These are phyloP conservation scores for Alopecurus myosuroides DNA, from an alignment of 176 grass and related monocot genomes.

Conservation along the genomic window DNA sequence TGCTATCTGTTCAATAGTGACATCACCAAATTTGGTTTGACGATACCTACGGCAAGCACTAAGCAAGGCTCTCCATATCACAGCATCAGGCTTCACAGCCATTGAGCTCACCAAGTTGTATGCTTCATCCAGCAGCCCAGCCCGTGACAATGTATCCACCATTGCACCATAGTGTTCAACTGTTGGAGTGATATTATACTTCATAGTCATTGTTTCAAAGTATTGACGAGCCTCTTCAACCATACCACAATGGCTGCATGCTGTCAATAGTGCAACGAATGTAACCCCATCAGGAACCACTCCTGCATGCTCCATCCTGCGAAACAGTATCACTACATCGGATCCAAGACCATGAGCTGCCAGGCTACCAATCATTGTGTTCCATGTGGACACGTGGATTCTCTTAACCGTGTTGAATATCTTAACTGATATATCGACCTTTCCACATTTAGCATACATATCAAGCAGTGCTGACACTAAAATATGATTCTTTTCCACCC, in stretches of 20 bases:
- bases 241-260: slow-evolving; percentile 69
- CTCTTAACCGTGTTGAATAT: slow-evolving; percentile 40
- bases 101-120: slow-evolving; percentile 53
- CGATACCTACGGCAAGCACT: slow-evolving; percentile 44
- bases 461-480: slow-evolving; percentile 55
- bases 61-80: slow-evolving; percentile 74
- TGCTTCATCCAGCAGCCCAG: slow-evolving; percentile 64
- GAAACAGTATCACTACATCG: slow-evolving; percentile 30
- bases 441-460: slow-evolving; percentile 81
- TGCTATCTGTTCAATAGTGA: slow-evolving; percentile 33
- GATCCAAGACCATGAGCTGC: slow-evolving; percentile 66
- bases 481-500: slow-evolving; percentile 53
- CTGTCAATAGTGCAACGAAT: slow-evolving; percentile 63
- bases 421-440: slow-evolving; percentile 37
- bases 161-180: slow-evolving; percentile 66
- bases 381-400: slow-evolving; percentile 52
- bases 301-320: slow-evolving; percentile 47
- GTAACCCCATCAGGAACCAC: slow-evolving; percentile 52
- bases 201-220: slow-evolving; percentile 41
- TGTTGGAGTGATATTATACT: slow-evolving; percentile 43
- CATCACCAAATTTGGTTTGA: slow-evolving; percentile 40
- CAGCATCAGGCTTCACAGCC: slow-evolving; percentile 46
- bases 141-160: slow-evolving; percentile 52
- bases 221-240: slow-evolving; percentile 47
- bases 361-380: slow-evolving; percentile 59